Evolutionary conservation across 768 basidiomycete genomes (phyloP).

Genomic region (Tulasnella sp.): DNA sequence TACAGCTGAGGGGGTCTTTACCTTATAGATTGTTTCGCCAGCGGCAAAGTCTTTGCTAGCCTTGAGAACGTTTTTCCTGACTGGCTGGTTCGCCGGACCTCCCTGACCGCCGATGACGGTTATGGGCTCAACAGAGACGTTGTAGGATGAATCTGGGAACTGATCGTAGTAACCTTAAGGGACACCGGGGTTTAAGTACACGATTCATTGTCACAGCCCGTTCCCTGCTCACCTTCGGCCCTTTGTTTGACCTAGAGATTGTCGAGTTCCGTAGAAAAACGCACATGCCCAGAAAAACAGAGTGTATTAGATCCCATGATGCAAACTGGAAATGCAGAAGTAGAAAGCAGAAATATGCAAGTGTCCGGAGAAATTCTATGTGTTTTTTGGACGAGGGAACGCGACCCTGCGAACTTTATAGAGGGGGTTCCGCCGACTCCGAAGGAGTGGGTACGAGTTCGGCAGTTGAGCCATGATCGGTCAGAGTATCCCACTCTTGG

Average conservation of each 20-base stretch:
- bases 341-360: conserved; percentile 21
- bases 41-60: conserved; percentile 62
- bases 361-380: conserved; percentile 27
- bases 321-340: conserved; percentile 17
- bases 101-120: conserved; percentile 19
- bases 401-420: conserved; percentile 32
- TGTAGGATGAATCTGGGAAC: conserved; percentile 71
- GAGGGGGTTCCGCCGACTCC: conserved; percentile 9
- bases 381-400: conserved; percentile 29
- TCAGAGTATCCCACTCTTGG: conserved; percentile 86
- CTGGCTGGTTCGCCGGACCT: not conserved
- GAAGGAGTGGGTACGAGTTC: conserved; percentile 5
- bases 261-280: not conserved
- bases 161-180: conserved; percentile 60
- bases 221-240: conserved; percentile 65
- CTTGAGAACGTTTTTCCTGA: conserved; percentile 51
- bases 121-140: conserved; percentile 54
- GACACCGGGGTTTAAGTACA: conserved; percentile 7
- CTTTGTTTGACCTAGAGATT: conserved; percentile 55
- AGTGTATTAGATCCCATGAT: conserved; percentile 29
- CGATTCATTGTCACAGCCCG: not conserved
- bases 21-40: conserved; percentile 78
- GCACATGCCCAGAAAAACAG: conserved; percentile 27
- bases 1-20: conserved; percentile 33
- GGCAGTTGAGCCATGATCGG: conserved; percentile 49